Evolutionary conservation across 495 filamentous ascomycete genomes (phyloP).

Genomic region (Neurospora sp.): DNA sequence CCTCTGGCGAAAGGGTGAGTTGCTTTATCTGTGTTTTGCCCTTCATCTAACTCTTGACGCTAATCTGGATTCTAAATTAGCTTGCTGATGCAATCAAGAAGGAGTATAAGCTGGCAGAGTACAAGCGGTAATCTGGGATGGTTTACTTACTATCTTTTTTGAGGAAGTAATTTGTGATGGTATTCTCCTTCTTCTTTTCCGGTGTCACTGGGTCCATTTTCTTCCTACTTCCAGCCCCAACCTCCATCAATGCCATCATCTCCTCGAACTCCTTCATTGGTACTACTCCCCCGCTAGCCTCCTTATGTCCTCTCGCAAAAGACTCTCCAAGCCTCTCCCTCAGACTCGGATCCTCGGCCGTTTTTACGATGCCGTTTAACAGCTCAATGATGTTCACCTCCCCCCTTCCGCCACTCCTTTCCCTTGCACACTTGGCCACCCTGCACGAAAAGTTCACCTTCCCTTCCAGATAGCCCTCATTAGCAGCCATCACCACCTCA

Average conservation of each 20-base stretch:
- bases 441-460: constrained; percentile 52
- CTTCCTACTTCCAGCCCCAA: constrained; percentile 38
- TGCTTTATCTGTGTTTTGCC: not conserved
- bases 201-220: not conserved
- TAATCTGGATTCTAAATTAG: not conserved
- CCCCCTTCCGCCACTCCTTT: constrained; percentile 18
- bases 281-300: constrained; percentile 49
- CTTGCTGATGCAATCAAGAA: constrained; percentile 22
- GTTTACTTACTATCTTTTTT: not conserved
- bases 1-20: constrained; percentile 38
- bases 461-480: constrained; percentile 45
- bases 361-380: constrained; percentile 34
- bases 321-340: constrained; percentile 39
- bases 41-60: not conserved
- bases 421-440: constrained; percentile 35
- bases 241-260: constrained; percentile 40
- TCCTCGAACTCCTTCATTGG: constrained; percentile 45
- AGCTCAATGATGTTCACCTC: constrained; percentile 47
- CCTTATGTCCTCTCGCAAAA: constrained; percentile 49
- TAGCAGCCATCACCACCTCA: constrained; percentile 48
- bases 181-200: not conserved
- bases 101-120: constrained; percentile 11
- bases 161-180: not conserved
- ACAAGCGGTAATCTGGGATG: not conserved
- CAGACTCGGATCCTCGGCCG: constrained; percentile 27